Conservation (phyloP, 495 filamentous ascomycete genomes). For the Xylaria sp. region DNA sequence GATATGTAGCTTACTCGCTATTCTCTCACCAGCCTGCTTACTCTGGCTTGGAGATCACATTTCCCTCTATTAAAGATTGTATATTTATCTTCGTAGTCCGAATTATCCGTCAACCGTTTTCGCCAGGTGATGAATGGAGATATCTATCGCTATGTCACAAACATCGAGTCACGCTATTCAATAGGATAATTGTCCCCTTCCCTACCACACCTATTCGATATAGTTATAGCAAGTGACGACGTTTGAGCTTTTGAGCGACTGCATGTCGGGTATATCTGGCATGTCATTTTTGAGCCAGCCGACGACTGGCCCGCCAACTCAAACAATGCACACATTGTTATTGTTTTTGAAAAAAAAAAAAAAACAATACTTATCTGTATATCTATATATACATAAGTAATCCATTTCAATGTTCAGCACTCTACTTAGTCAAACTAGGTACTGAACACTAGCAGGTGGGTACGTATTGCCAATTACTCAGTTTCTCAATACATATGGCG, state of each 20-base stretch:
- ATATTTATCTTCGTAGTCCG: background rate
- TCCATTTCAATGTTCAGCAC: too few species aligned
- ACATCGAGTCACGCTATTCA: background rate
- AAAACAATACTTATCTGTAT: too few species aligned
- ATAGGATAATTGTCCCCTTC: background rate
- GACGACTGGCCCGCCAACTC: too few species aligned
- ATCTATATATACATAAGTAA: background rate
- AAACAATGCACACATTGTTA: too few species aligned
- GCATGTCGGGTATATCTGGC: background rate
- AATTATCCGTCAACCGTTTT: background rate
- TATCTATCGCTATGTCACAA: background rate
- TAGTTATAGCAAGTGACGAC: too few species aligned
- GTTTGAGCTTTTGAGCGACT: background rate
- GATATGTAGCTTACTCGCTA: background rate
- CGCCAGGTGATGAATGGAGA: background rate
- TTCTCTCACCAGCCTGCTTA: background rate
- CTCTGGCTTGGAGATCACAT: background rate
- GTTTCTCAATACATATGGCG: background rate
- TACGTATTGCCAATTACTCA: background rate
- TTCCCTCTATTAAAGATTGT: background rate
- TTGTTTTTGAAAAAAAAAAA: too few species aligned
- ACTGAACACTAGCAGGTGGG: background rate
- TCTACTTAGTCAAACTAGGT: too few species aligned
- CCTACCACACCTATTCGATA: background rate
- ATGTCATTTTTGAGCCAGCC: too few species aligned